Percentiles rank a stretch among this genome's conserved stretches.
Conservation (phyloP, 1,139 yeast genomes). For the Candida pseudoviswanathii region DNA sequence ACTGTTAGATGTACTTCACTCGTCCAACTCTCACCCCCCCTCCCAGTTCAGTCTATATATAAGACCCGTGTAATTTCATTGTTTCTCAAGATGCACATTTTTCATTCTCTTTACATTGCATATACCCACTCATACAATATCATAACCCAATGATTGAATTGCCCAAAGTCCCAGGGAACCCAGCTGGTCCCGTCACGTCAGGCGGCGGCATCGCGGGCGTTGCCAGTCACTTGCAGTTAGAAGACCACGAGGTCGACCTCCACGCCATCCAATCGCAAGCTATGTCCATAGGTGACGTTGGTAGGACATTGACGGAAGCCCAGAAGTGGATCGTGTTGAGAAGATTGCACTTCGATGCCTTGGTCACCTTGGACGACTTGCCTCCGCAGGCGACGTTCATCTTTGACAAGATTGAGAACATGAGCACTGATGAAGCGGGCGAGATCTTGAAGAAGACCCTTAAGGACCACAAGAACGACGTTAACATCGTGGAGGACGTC, state of each 20-base stretch:
- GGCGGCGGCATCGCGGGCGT: background rate
- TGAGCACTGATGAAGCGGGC: constrained; percentile 25
- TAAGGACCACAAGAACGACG: constrained; percentile 23
- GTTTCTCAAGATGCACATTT: background rate
- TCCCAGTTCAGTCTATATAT: no score
- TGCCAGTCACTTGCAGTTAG: constrained; percentile 1
- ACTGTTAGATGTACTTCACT: no score
- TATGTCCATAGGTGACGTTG: constrained; percentile 28
- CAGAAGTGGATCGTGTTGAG: constrained; percentile 31
- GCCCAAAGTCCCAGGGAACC: background rate
- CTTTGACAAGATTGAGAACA: constrained; percentile 30
- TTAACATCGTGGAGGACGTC: constrained; percentile 21
- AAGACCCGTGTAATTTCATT: no score
- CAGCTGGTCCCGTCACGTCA: background rate
- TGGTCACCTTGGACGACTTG: constrained; percentile 27
- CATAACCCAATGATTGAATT: background rate
- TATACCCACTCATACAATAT: no score
- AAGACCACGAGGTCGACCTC: constrained; percentile 23
- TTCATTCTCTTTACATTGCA: background rate
- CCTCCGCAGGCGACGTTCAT: constrained; percentile 30
- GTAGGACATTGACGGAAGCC: constrained; percentile 24
- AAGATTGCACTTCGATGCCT: constrained; percentile 30
- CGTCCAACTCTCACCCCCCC: no score
- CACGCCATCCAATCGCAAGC: constrained; percentile 23
- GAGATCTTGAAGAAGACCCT: constrained; percentile 21